phyloP scores from a whole-genome alignment of 495 filamentous ascomycete genomes.

The Annulohypoxylon bovei region DNA sequence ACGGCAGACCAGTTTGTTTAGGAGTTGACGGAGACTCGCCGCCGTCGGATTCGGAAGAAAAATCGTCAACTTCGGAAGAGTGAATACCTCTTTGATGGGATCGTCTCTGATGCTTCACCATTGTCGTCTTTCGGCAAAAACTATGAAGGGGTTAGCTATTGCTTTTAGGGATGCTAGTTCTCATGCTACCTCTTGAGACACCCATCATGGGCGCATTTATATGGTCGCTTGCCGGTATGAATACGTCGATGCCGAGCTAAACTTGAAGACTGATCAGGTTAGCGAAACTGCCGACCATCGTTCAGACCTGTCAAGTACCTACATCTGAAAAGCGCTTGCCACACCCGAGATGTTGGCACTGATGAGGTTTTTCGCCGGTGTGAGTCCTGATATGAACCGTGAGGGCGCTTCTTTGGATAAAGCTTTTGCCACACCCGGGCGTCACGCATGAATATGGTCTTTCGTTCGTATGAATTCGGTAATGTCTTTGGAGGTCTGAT shows the following conservation, averaged over 20 bases:
- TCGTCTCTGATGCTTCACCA: conserved; percentile 82
- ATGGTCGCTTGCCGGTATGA: conserved; percentile 87
- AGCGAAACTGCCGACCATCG: conserved; percentile 42
- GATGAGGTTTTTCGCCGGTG: conserved; percentile 89
- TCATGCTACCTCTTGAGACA: conserved; percentile 78
- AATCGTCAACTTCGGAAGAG: conserved; percentile 62
- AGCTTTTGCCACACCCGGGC: conserved; percentile 82
- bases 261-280: conserved; percentile 78
- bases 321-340: conserved; percentile 89
- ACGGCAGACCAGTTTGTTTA: conserved; percentile 51
- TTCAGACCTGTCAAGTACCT: conserved; percentile 42
- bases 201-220: conserved; percentile 78
- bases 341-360: conserved; percentile 81
- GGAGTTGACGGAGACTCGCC: conserved; percentile 63
- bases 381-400: conserved; percentile 89
- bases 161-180: not conserved
- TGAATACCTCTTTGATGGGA: conserved; percentile 72
- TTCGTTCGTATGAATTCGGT: conserved; percentile 91
- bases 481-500: conserved; percentile 88
- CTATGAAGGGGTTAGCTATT: conserved; percentile 55
- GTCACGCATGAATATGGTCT: conserved; percentile 79
- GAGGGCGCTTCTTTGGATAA: conserved; percentile 88
- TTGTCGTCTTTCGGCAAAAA: conserved; percentile 88
- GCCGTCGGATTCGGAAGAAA: conserved; percentile 64
- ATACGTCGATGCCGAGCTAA: conserved; percentile 86